phyloP scores from a whole-genome alignment of 768 basidiomycete species.

The Termitomyces sp. region DNA sequence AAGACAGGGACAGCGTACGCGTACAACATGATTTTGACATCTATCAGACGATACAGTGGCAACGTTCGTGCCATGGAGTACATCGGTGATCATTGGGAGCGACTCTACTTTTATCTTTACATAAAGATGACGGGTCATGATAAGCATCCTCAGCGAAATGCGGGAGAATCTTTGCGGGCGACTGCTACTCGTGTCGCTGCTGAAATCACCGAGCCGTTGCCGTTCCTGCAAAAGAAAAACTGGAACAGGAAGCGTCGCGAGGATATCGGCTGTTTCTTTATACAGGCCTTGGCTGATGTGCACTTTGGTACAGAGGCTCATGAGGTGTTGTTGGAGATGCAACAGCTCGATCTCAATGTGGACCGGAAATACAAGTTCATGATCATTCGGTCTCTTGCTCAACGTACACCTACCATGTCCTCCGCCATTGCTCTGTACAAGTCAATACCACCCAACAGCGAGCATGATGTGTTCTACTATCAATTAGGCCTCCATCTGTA shows the following conservation, averaged over 20 bases:
- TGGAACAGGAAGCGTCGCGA: constrained; percentile 26
- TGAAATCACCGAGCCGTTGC: constrained; percentile 31
- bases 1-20: constrained; percentile 22
- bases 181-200: constrained; percentile 14
- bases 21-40: constrained; percentile 36
- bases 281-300: constrained; percentile 34
- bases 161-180: constrained; percentile 13
- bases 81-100: constrained; percentile 36
- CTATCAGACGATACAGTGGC: constrained; percentile 30
- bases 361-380: constrained; percentile 25
- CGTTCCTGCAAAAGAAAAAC: constrained; percentile 20
- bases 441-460: not conserved
- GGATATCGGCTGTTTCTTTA: constrained; percentile 36
- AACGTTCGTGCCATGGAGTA: constrained; percentile 33
- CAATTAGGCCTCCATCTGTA: constrained; percentile 50
- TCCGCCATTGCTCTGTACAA: constrained; percentile 21
- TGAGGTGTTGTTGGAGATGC: constrained; percentile 37
- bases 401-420: constrained; percentile 15
- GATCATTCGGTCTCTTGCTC: constrained; percentile 44
- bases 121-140: not conserved
- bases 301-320: constrained; percentile 33
- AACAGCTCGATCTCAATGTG: constrained; percentile 29
- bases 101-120: constrained; percentile 23
- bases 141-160: not conserved
- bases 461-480: constrained; percentile 17